A percentile compares a stretch with the other conserved stretches of the same genome.
phyloP scores from a whole-genome alignment of 2,329 filamentous ascomycete species.

The Penicillium sumatraense region DNA sequence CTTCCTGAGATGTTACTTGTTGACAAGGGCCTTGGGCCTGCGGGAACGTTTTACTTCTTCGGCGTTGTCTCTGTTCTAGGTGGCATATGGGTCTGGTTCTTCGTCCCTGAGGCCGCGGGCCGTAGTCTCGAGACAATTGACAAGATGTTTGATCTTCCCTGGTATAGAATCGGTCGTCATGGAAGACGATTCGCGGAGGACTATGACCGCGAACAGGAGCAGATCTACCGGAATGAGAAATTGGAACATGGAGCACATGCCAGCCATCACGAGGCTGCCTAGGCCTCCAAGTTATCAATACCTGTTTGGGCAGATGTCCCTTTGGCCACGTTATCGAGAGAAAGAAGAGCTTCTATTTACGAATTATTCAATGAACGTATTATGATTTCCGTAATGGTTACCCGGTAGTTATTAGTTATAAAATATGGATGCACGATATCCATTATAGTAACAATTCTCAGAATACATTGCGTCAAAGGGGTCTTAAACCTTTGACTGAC shows the following conservation, averaged over 20 bases:
- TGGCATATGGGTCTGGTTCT: conserved; percentile 70
- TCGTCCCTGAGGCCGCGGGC: conserved; percentile 70
- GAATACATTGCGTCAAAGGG: no score
- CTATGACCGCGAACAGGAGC: conserved; percentile 13
- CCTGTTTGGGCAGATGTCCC: no score
- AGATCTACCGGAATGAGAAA: conserved; percentile 9
- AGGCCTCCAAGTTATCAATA: no score
- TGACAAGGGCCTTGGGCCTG: conserved; percentile 46
- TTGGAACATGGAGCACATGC: conserved; percentile 1
- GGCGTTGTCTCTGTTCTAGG: conserved; percentile 67
- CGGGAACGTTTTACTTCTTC: conserved; percentile 76
- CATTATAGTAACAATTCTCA: no score
- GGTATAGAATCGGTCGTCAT: conserved; percentile 68
- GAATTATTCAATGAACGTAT: no score
- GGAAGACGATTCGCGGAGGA: conserved; percentile 17
- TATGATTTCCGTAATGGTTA: no score
- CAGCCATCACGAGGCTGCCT: conserved; percentile 3
- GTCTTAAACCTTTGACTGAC: conserved; percentile 31
- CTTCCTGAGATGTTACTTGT: conserved; percentile 71
- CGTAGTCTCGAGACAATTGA: conserved; percentile 62
- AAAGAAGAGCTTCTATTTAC: no score
- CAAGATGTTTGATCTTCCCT: conserved; percentile 68
- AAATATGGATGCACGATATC: no score
- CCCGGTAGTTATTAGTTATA: no score
- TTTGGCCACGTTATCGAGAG: no score